Evolutionary conservation across 2,329 filamentous ascomycete species (phyloP).

Genomic region (Sclerotinia subarctica): DNA sequence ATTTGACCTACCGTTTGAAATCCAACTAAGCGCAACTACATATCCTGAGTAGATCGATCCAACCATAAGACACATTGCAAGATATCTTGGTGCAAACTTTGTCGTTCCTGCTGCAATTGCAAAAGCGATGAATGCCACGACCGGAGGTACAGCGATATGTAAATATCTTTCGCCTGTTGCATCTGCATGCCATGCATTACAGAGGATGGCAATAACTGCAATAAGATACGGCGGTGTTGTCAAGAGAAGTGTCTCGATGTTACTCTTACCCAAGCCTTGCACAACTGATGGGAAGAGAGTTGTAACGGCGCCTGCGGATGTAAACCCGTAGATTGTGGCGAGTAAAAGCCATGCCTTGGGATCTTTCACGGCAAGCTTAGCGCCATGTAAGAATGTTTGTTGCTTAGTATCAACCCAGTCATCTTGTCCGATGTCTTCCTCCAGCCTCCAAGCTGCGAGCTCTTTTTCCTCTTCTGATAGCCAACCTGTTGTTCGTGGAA

Average conservation of each 20-base stretch:
- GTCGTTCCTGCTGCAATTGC: constrained; percentile 25
- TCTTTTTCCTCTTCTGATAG: constrained; percentile 46
- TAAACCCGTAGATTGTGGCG: constrained; percentile 14
- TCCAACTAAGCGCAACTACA: constrained; percentile 64
- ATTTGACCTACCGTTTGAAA: constrained; percentile 50
- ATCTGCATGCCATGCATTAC: constrained; percentile 22
- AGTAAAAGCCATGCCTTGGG: constrained; percentile 19
- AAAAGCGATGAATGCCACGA: constrained; percentile 26
- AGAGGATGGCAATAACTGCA: constrained; percentile 25
- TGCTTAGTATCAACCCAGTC: constrained; percentile 20
- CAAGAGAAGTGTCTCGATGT: constrained; percentile 11
- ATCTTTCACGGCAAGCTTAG: constrained; percentile 14
- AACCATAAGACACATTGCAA: constrained; percentile 21
- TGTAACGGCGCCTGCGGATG: constrained; percentile 26
- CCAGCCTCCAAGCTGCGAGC: constrained; percentile 37
- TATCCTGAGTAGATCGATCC: constrained; percentile 11
- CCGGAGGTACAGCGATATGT: constrained; percentile 26
- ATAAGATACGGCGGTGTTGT: constrained; percentile 30
- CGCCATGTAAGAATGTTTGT: constrained; percentile 16
- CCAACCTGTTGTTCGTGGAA: constrained; percentile 53
- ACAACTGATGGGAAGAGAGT: constrained; percentile 36
- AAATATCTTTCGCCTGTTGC: constrained; percentile 23
- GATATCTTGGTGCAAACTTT: constrained; percentile 27
- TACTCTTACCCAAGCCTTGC: background rate
- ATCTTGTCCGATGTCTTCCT: constrained; percentile 20